A percentile compares a stretch with the other conserved stretches of the same genome.
phyloP scores from a whole-genome alignment of 345 rosid species.

The Lepidium didymum region DNA sequence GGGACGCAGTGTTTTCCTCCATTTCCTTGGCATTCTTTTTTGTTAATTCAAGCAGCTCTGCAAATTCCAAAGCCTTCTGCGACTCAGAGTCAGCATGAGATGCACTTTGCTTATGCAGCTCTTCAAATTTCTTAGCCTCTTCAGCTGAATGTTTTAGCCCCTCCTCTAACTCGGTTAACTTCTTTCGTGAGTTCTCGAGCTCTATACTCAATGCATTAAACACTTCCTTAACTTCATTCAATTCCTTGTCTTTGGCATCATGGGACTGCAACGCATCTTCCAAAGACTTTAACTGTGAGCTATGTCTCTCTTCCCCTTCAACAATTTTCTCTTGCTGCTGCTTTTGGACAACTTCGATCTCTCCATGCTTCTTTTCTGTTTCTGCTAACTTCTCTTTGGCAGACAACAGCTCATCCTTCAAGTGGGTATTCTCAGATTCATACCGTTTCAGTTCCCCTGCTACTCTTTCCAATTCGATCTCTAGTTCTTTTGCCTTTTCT shows the following conservation, averaged over 20 bases:
- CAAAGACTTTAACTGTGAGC: slow-evolving; percentile 47
- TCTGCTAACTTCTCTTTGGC: slow-evolving; percentile 52
- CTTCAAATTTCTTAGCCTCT: slow-evolving; percentile 74
- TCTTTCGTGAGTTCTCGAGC: slow-evolving; percentile 57
- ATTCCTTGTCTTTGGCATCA: slow-evolving; percentile 68
- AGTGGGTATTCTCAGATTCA: slow-evolving; percentile 57
- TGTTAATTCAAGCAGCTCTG: slow-evolving; percentile 57
- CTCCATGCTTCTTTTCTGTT: slow-evolving; percentile 49
- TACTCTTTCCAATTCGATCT: slow-evolving; percentile 69
- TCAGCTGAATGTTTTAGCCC: slow-evolving; percentile 48
- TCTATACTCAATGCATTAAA: slow-evolving; percentile 59
- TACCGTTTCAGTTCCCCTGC: slow-evolving; percentile 52
- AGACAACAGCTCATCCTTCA: slow-evolving; percentile 49
- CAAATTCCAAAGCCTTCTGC: slow-evolving; percentile 69
- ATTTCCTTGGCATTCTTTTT: slow-evolving; percentile 47
- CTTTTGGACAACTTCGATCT: slow-evolving; percentile 56
- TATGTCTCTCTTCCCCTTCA: slow-evolving; percentile 62
- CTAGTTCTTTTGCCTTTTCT: slow-evolving; percentile 74
- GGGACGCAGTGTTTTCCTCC: slow-evolving; percentile 54
- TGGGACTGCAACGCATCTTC: slow-evolving; percentile 61
- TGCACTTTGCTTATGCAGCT: slow-evolving; percentile 68
- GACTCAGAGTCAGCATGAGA: slow-evolving; percentile 73
- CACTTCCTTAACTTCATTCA: slow-evolving; percentile 67
- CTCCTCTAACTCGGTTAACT: slow-evolving; percentile 54
- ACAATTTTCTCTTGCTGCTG: slow-evolving; percentile 56